Evolutionary conservation across 352 stramenopile genomes (phyloP), one percentile per base, ranked within the genome.

Genomic region (Achlya hypogyna): DNA sequence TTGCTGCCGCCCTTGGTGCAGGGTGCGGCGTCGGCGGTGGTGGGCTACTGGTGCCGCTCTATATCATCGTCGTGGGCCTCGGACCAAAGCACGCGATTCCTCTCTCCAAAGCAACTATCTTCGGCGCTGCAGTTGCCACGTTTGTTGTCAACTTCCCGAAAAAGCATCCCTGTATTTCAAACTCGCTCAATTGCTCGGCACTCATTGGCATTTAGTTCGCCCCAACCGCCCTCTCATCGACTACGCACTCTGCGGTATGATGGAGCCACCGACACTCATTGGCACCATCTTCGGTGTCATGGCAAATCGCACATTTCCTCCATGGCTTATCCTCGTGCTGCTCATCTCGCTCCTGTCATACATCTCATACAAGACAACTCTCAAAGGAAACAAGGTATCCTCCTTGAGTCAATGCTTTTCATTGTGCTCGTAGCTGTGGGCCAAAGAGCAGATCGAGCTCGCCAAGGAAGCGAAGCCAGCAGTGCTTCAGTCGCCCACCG

Each of bases 181-280:
- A n/a, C n/a, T 6, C 4, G 51, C 5, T 60, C 23, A 34, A 47
- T 4, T n/a, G n/a, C n/a, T n/a, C n/a, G n/a, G n/a, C n/a, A n/a
- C n/a, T n/a, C n/a, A n/a, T n/a, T n/a, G n/a, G n/a, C 5, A 4
- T 12, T 5, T 60, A 9, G 22, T 71, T 38, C 18, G 10, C 45
- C 81, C 82, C 0, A 91, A 98, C 72, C 72, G 95, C 38, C 94
- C 96, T 12, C 78, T 99, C 22, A 96, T 99, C 42, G 95, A 98
- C 80, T 99, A 97, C 87, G 92, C 98, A 65, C 78, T 99, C n/a
- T 95, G 98, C n/a, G 72, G 98, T 2, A 91, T 98, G n/a, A 99
- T 99, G 96, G 96, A 99, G 81, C 97, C 96, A 1, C 84, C 95
- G 70, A 91, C 85, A 40, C 74, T 93, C 14, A 82, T 91, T 34